Evolutionary conservation across 257 asterid genomes (phyloP), one percentile per base, ranked within the genome.

Genomic region (Coffea canephora): DNA sequence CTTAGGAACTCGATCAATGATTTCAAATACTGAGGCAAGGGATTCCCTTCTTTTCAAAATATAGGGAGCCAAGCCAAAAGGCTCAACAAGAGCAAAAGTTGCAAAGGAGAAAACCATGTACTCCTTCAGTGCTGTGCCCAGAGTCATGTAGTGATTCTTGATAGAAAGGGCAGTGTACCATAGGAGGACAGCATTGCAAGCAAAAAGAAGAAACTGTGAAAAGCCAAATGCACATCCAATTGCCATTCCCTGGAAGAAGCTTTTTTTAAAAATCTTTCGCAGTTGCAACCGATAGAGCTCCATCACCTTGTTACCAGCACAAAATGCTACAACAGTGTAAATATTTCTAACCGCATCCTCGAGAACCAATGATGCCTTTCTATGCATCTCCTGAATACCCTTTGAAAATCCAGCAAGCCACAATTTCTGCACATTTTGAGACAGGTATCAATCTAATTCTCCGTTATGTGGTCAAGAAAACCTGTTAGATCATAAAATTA

Each of bases 391-490:
- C 85, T 96, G 99, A 74, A 96, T 94, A 79, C 99, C 99, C 86
- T 92, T 96, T 13, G 99, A 96, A 85, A 96, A 96, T 81, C 99
- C 99, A 88, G 97, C 98, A 78, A 96, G 98, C 99, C 99, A 96
- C 84, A 96, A 84, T 91, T 94, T 96, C 99, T 96, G 96, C 79
- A 88, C 66, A 78, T 48, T 15, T 27, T 31, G 15, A 76, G 45
- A 34, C 12, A 54, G 11, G n/a, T 11, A 11, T 2, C 5, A 39
- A 71, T 76, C 15, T 62, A n/a, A 57, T 48, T 71, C 52, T 36
- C 8, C 18, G 65, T 31, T 4, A 52, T 49, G 27, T 18, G 77
- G 69, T 48, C 31, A 71, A 68, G 1, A 57, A 75, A 45, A 27
- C 3, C 10, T 45, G 69, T 55, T 71, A 8, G 41, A 69, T 45